phyloP scores from a whole-genome alignment of 805 yeast species.

The Candida boidinii region DNA sequence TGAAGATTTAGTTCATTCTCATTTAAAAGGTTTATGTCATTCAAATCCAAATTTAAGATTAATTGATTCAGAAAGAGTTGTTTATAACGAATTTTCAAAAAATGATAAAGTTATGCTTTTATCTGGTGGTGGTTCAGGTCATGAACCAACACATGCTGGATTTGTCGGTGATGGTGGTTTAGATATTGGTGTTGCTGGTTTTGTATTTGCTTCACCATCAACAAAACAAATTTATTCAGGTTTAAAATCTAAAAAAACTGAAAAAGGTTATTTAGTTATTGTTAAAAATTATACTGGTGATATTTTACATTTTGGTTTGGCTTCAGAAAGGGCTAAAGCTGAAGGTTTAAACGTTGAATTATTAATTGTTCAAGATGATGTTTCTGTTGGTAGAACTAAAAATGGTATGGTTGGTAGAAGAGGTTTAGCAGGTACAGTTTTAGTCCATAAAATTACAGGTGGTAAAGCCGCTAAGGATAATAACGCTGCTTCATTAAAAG shows the following conservation, averaged over 20 bases:
- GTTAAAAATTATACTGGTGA: constrained; percentile 96
- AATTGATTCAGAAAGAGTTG: constrained; percentile 49
- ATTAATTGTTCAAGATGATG: constrained; percentile 83
- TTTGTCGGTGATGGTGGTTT: constrained; percentile 78
- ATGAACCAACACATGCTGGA: constrained; percentile 91
- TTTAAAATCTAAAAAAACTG: constrained; percentile 44
- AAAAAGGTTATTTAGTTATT: constrained; percentile 64
- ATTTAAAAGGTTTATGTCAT: constrained; percentile 43
- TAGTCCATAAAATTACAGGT: constrained; percentile 82
- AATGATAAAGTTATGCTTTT: constrained; percentile 57
- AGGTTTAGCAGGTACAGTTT: constrained; percentile 85
- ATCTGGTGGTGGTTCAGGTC: constrained; percentile 95
- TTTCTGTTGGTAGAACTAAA: constrained; percentile 84
- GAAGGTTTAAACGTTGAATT: constrained; percentile 66
- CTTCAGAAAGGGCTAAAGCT: constrained; percentile 80
- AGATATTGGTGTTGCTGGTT: constrained; percentile 86
- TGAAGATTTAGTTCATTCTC: constrained; percentile 36
- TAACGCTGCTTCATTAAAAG: constrained; percentile 33
- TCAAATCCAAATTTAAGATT: constrained; percentile 46
- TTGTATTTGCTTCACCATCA: constrained; percentile 84
- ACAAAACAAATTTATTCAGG: constrained; percentile 78
- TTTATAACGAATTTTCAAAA: constrained; percentile 29
- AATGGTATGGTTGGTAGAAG: constrained; percentile 91
- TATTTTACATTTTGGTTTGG: constrained; percentile 84
- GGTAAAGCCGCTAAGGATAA: constrained; percentile 34